A percentile compares a stretch with the other conserved stretches of the same genome.
Conservation (phyloP, 148 eudicot species). For the Fagopyrum esculentum region DNA sequence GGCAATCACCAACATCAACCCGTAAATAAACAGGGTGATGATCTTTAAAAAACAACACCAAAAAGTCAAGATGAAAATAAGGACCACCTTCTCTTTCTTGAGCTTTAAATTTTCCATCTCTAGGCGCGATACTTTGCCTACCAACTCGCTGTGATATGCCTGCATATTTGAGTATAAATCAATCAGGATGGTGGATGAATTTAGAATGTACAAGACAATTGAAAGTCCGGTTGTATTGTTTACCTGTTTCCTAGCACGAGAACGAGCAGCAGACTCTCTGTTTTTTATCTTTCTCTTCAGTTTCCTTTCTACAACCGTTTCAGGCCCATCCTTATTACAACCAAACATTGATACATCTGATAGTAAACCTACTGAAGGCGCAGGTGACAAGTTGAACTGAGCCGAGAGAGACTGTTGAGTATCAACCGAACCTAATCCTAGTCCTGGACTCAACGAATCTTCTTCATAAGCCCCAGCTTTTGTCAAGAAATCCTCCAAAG, state of each 20-base stretch:
- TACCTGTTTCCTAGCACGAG: conserved; percentile 87
- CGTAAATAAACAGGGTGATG: neutral
- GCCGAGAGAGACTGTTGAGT: conserved; percentile 28
- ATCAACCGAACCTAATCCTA: conserved; percentile 36
- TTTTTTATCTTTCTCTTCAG: conserved; percentile 70
- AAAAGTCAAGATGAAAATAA: neutral
- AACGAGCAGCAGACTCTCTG: conserved; percentile 88
- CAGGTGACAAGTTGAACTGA: conserved; percentile 39
- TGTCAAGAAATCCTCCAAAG: conserved; percentile 67
- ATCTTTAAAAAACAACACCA: neutral
- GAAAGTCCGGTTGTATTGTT: neutral
- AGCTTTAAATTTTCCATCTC: conserved; percentile 71
- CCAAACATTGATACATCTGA: conserved; percentile 36
- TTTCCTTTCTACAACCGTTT: conserved; percentile 49
- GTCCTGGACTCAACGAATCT: conserved; percentile 26
- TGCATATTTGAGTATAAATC: conserved; percentile 20
- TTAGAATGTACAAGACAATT: neutral
- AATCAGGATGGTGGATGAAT: neutral
- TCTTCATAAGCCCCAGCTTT: conserved; percentile 48
- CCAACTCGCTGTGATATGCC: conserved; percentile 82
- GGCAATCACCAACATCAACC: conserved; percentile 9
- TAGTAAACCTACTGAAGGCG: conserved; percentile 30
- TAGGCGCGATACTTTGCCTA: conserved; percentile 59
- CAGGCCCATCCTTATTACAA: conserved; percentile 28
- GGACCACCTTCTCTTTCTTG: conserved; percentile 63